Conservation (phyloP, 495 filamentous ascomycete species). For the Beverwykella pulmonaria region DNA sequence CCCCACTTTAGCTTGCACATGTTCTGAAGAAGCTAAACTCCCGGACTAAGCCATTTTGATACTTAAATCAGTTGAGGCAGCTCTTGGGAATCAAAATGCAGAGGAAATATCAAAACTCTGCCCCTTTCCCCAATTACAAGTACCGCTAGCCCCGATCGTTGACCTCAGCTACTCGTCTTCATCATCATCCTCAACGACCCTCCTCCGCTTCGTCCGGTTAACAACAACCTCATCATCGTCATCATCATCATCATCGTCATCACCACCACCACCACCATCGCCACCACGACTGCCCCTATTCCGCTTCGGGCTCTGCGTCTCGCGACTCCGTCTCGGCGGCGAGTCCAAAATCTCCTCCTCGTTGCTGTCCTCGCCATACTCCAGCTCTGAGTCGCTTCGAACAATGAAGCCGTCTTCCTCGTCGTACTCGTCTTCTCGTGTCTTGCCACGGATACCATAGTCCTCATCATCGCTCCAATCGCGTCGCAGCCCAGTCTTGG, state of each 20-base stretch:
- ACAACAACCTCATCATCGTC: constrained; percentile 39
- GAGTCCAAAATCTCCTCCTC: constrained; percentile 46
- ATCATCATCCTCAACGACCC: constrained; percentile 46
- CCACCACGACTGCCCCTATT: constrained; percentile 28
- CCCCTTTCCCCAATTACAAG: background rate
- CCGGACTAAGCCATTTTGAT: background rate
- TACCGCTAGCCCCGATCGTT: no score
- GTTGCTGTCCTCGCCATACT: constrained; percentile 60
- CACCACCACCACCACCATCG: constrained; percentile 15
- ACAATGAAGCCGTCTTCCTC: constrained; percentile 60
- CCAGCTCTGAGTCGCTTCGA: constrained; percentile 54
- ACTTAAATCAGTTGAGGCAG: background rate
- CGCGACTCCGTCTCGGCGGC: constrained; percentile 33
- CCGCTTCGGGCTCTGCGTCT: constrained; percentile 42
- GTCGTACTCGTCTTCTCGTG: constrained; percentile 74
- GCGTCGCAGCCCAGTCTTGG: constrained; percentile 38
- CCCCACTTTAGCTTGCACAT: background rate
- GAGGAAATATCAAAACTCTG: background rate
- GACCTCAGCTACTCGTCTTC: constrained; percentile 45
- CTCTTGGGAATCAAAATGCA: background rate
- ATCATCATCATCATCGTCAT: constrained; percentile 26
- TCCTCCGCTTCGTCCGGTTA: constrained; percentile 38
- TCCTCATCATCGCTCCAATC: constrained; percentile 54
- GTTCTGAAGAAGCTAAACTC: background rate
- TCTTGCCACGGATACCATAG: constrained; percentile 62